These are phyloP conservation scores for Sporisorium exsertum DNA, from an alignment of 1,284 basidiomycete species.

Conservation along the genomic window DNA sequence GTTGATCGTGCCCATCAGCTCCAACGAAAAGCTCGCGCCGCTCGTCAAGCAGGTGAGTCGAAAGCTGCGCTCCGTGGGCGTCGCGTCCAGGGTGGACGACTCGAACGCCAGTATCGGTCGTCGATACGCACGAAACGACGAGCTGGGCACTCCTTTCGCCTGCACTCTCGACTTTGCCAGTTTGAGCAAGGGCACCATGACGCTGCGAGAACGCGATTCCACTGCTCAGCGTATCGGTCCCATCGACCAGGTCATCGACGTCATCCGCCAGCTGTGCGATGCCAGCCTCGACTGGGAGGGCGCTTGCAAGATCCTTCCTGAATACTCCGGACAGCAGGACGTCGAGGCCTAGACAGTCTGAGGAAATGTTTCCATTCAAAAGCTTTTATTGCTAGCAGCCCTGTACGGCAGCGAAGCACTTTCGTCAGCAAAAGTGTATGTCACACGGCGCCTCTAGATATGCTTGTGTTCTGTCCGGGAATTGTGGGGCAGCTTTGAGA, in stretches of 20 bases:
- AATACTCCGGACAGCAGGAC: constrained; percentile 87
- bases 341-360: constrained; percentile 39
- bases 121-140: constrained; percentile 97
- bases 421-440: not conserved
- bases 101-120: constrained; percentile 94
- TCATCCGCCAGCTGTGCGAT: constrained; percentile 73
- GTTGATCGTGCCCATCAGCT: constrained; percentile 93
- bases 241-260: constrained; percentile 87
- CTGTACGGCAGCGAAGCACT: not conserved
- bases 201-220: constrained; percentile 83
- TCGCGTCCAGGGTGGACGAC: constrained; percentile 93
- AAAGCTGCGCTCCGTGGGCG: constrained; percentile 86
- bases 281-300: constrained; percentile 77
- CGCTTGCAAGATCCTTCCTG: constrained; percentile 79
- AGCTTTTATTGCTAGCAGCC: not conserved
- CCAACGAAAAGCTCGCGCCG: constrained; percentile 85
- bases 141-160: constrained; percentile 96
- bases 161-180: constrained; percentile 97
- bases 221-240: constrained; percentile 91
- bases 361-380: not conserved
- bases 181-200: constrained; percentile 72
- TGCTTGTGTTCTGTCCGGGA: too few species aligned
- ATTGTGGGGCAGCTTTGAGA: too few species aligned
- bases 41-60: constrained; percentile 87
- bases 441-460: not conserved